These are phyloP conservation scores for Talaromyces sp. DNA, from an alignment of 2,329 filamentous ascomycete species.

Conservation along the genomic window DNA sequence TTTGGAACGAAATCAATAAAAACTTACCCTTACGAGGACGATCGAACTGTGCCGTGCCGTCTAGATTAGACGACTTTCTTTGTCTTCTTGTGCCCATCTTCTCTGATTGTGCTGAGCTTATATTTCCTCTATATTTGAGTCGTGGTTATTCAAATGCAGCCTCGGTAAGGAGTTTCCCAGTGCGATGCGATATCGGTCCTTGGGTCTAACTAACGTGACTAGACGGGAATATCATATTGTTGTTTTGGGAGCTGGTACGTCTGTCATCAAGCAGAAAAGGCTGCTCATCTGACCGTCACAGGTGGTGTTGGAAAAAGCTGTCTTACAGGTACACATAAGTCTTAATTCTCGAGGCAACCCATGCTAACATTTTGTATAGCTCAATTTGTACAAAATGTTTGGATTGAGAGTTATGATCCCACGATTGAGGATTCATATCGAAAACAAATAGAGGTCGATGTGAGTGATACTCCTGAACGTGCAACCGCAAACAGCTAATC, in stretches of 20 bases:
- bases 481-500: slow-evolving; percentile 30
- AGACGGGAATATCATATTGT: slow-evolving; percentile 81
- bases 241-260: slow-evolving; percentile 71
- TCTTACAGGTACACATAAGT: slow-evolving; percentile 67
- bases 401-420: slow-evolving; percentile 88
- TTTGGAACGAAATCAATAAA: background rate
- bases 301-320: slow-evolving; percentile 92
- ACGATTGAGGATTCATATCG: slow-evolving; percentile 87
- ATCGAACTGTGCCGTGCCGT: background rate
- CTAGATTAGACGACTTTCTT: background rate
- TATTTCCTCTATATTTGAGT: background rate
- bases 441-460: slow-evolving; percentile 86
- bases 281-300: slow-evolving; percentile 37
- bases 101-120: background rate
- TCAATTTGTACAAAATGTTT: slow-evolving; percentile 91
- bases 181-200: background rate
- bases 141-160: slow-evolving; percentile 14
- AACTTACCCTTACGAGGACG: background rate
- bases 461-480: slow-evolving; percentile 51
- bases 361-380: slow-evolving; percentile 49
- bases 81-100: background rate
- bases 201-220: background rate
- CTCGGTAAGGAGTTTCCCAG: slow-evolving; percentile 13
- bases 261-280: slow-evolving; percentile 7
- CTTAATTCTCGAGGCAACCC: background rate